These are phyloP conservation scores for Cronartium quercuum DNA, from an alignment of 1,284 basidiomycete genomes.

Conservation along the genomic window DNA sequence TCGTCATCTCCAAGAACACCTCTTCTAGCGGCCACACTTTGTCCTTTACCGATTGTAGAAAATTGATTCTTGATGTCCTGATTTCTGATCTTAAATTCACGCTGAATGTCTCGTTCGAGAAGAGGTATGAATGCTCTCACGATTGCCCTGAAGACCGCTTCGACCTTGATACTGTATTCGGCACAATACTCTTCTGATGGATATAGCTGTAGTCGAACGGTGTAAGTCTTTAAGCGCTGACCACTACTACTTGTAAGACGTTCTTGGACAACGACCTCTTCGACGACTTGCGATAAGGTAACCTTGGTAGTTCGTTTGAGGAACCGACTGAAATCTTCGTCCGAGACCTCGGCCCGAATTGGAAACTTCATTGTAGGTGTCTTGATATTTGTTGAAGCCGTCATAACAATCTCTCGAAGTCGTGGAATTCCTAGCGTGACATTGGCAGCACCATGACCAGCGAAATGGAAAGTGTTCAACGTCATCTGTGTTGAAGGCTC, in stretches of 20 bases:
- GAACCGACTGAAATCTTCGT: slow-evolving; percentile 65
- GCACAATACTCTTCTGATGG: slow-evolving; percentile 73
- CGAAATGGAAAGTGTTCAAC: slow-evolving; percentile 99
- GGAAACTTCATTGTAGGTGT: slow-evolving; percentile 97
- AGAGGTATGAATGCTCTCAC: slow-evolving; percentile 71
- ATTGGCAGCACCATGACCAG: slow-evolving; percentile 97
- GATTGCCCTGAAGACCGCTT: slow-evolving; percentile 70
- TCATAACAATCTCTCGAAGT: slow-evolving; percentile 98
- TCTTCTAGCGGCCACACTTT: slow-evolving; percentile 54
- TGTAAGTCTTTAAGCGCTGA: slow-evolving; percentile 70
- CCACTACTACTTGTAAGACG: slow-evolving; percentile 60
- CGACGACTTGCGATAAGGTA: slow-evolving; percentile 80
- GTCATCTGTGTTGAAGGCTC: slow-evolving; percentile 99
- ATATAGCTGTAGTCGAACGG: slow-evolving; percentile 77
- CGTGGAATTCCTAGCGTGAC: slow-evolving; percentile 99
- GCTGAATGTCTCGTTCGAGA: slow-evolving; percentile 76
- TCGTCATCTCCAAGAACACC: slow-evolving; percentile 50
- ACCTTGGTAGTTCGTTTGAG: slow-evolving; percentile 85
- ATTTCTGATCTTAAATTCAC: slow-evolving; percentile 78
- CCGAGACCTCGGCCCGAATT: slow-evolving; percentile 57
- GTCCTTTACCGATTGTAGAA: slow-evolving; percentile 73
- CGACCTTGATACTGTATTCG: slow-evolving; percentile 73
- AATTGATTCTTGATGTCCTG: slow-evolving; percentile 75
- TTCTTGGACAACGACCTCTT: slow-evolving; percentile 77
- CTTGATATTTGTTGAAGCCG: slow-evolving; percentile 89